phyloP scores from a whole-genome alignment of 208 protist species.

The Leishmania martiniquensis region DNA sequence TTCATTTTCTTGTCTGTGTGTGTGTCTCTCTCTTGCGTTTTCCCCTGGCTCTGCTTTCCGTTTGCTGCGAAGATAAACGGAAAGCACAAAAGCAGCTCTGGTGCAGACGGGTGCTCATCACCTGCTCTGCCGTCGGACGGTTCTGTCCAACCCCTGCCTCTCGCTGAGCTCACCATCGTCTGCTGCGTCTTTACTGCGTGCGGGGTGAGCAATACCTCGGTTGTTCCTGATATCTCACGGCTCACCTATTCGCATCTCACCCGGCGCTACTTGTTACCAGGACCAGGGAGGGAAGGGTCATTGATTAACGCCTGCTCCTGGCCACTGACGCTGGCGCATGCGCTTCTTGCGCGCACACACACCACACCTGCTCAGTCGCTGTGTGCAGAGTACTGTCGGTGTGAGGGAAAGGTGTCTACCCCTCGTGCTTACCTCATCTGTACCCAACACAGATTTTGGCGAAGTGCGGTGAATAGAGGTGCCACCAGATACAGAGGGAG shows the following conservation, averaged over 20 bases:
- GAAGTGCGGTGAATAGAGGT: neutral
- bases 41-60: neutral
- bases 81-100: neutral
- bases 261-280: neutral
- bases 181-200: neutral
- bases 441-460: neutral
- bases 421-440: neutral
- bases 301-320: neutral
- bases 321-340: neutral
- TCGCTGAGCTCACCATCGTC: neutral
- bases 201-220: neutral
- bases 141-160: neutral
- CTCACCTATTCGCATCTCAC: neutral
- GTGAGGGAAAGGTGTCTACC: neutral
- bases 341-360: neutral
- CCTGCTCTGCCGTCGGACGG: neutral
- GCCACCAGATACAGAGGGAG: neutral
- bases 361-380: neutral
- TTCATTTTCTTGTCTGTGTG: neutral
- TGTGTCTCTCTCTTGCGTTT: neutral
- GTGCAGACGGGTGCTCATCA: neutral
- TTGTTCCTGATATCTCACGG: neutral
- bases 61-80: neutral
- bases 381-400: neutral
- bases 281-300: neutral